Evolutionary conservation across 176 grass and related monocot genomes (phyloP).

Genomic region (Poa pratensis): DNA sequence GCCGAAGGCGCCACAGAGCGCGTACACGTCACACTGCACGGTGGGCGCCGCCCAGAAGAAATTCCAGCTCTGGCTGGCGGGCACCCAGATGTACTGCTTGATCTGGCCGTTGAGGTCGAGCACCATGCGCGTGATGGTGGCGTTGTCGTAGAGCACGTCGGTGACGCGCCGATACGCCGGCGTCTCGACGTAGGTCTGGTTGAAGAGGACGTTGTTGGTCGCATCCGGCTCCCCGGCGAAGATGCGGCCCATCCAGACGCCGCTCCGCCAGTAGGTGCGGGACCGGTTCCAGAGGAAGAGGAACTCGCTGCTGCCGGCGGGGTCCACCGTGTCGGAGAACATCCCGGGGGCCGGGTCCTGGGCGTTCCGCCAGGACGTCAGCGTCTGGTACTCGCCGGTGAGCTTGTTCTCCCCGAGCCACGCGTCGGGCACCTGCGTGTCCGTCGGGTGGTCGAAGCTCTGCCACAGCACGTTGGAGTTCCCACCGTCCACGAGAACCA

Average conservation of each 20-base stretch:
- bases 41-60: constrained; percentile 43
- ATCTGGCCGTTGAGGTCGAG: constrained; percentile 46
- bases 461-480: constrained; percentile 50
- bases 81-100: constrained; percentile 45
- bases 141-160: constrained; percentile 48
- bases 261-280: constrained; percentile 44
- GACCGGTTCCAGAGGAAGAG: constrained; percentile 39
- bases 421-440: constrained; percentile 48
- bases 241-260: constrained; percentile 40
- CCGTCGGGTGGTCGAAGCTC: constrained; percentile 46
- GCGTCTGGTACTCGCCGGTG: constrained; percentile 34
- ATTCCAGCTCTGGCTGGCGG: constrained; percentile 13
- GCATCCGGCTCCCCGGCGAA: constrained; percentile 44
- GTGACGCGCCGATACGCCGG: constrained; percentile 36
- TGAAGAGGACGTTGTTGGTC: constrained; percentile 48
- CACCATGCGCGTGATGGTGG: constrained; percentile 46
- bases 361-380: constrained; percentile 51
- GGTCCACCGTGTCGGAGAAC: constrained; percentile 39
- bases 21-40: constrained; percentile 44
- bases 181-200: constrained; percentile 47
- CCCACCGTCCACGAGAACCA: constrained; percentile 37
- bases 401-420: constrained; percentile 52
- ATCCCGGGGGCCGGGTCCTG: constrained; percentile 50
- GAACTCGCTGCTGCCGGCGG: constrained; percentile 37
- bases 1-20: constrained; percentile 38